phyloP scores from a whole-genome alignment of 495 filamentous ascomycete species.

The Hypoxylon trugodes region DNA sequence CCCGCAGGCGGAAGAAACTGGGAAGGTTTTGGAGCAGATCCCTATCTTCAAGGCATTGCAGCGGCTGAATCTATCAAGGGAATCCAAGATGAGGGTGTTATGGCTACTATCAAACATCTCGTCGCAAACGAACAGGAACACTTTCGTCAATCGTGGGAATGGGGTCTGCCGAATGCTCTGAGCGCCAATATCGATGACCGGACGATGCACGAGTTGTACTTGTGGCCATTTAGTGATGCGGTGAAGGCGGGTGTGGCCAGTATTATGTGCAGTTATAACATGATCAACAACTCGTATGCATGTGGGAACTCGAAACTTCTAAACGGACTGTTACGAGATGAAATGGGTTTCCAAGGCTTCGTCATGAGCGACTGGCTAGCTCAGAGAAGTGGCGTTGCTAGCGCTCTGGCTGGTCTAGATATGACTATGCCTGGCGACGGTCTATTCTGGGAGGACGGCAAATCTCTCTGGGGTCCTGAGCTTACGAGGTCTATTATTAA shows the following conservation, averaged over 20 bases:
- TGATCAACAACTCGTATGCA: slow-evolving; percentile 89
- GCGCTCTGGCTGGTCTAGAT: slow-evolving; percentile 84
- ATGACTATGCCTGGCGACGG: slow-evolving; percentile 98
- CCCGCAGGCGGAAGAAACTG: slow-evolving; percentile 90
- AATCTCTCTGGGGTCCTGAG: slow-evolving; percentile 81
- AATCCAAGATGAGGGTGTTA: slow-evolving; percentile 81
- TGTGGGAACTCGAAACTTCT: slow-evolving; percentile 92
- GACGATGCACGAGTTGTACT: slow-evolving; percentile 82
- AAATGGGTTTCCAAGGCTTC: slow-evolving; percentile 93
- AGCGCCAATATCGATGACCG: slow-evolving; percentile 86
- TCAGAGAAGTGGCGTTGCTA: slow-evolving; percentile 81
- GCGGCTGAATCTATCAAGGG: slow-evolving; percentile 59
- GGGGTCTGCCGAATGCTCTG: slow-evolving; percentile 76
- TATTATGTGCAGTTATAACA: slow-evolving; percentile 90
- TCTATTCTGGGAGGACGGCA: slow-evolving; percentile 74
- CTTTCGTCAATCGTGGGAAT: slow-evolving; percentile 75
- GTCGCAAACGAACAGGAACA: slow-evolving; percentile 90
- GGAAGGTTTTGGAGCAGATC: slow-evolving; percentile 86
- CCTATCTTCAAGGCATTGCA: slow-evolving; percentile 69
- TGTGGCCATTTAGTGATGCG: slow-evolving; percentile 90
- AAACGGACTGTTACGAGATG: slow-evolving; percentile 93
- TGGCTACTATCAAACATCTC: slow-evolving; percentile 86
- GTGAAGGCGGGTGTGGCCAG: slow-evolving; percentile 86
- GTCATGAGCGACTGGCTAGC: slow-evolving; percentile 95
- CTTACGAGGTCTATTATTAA: slow-evolving; percentile 84